These are phyloP conservation scores for Cenchrus fungigraminus DNA, from an alignment of 176 grass and related monocot genomes.

Conservation along the genomic window DNA sequence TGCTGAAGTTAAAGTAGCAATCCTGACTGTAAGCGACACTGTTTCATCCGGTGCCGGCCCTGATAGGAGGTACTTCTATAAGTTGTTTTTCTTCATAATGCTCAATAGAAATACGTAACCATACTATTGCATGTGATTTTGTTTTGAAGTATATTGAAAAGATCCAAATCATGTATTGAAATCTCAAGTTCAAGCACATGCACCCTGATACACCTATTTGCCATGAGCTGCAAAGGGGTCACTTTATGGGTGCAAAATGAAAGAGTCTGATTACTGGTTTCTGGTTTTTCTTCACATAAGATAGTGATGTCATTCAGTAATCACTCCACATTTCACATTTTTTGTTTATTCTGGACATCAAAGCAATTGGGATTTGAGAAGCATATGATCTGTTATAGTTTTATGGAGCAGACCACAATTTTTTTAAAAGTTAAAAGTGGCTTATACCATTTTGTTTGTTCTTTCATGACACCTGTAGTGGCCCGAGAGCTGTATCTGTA, in stretches of 20 bases:
- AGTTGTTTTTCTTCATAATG: background rate
- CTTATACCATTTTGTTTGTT: background rate
- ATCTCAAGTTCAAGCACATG: conserved; percentile 24
- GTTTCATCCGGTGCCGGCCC: conserved; percentile 80
- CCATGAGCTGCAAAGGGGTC: conserved; percentile 63
- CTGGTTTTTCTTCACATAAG: conserved; percentile 42
- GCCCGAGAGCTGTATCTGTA: conserved; percentile 84
- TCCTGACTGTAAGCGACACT: conserved; percentile 97
- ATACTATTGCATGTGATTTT: conserved; percentile 10
- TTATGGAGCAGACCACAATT: conserved; percentile 1
- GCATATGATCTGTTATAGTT: background rate
- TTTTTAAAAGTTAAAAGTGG: background rate
- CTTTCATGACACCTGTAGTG: conserved; percentile 49
- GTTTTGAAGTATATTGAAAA: background rate
- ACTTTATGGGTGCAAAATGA: conserved; percentile 72
- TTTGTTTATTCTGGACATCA: background rate
- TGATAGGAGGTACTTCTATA: conserved; percentile 80
- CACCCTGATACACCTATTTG: conserved; percentile 94
- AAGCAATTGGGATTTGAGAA: background rate
- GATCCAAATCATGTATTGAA: conserved; percentile 5
- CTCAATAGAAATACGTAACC: conserved; percentile 10
- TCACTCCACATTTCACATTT: conserved; percentile 41
- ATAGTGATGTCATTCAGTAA: conserved; percentile 40
- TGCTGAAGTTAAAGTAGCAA: conserved; percentile 72
- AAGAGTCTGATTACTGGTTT: conserved; percentile 44